Evolutionary conservation across 176 grass and related monocot genomes (phyloP), one percentile per base, ranked within the genome.

Genomic region (Eleusine coracana): DNA sequence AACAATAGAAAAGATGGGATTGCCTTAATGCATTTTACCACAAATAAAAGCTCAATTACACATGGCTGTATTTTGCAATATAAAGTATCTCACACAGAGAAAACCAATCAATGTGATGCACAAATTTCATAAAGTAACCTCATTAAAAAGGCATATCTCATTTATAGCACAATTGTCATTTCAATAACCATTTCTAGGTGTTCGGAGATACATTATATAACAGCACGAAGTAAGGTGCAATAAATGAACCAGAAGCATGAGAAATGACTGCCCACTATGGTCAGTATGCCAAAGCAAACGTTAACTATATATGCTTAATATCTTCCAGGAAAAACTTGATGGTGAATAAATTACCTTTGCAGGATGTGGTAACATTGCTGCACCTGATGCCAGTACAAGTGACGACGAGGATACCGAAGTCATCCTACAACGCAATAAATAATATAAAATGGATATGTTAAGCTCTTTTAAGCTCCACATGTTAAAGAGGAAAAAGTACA

Each of bases 311-410:
- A 73, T 46, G 9, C 48, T 3, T 3, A 59, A 71, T 55, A 64
- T 39, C 58, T 72, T 79, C 38, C 13, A 73, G 64, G 21, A 10
- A 46, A 46, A 46, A 46, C 44, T 11, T 46, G 44, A 46, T 46
- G 15, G 13, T 69, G 4, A 37, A 17, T 38, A 21, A 36, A 75
- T 34, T 89, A 98, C 96, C 93, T 99, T 99, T 37, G 93, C 88
- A 88, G 96, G 96, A 89, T 99, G 96, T 58, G 96, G 96, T 87
- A 94, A 63, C 60, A 99, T 94, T 36, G 96, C 87, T 72, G 91
- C 96, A 71, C 93, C 91, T 87, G 96, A 99, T 85, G 87, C 75
- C 45, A 99, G 70, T 40, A 84, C 74, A 71, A 93, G 89, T 70
- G 74, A 86, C 66, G 87, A 84, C 67, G 73, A 12, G 3, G 71